Base-by-base conservation (phyloP, 441 rosid species). In the Sinapis alba region DNA sequence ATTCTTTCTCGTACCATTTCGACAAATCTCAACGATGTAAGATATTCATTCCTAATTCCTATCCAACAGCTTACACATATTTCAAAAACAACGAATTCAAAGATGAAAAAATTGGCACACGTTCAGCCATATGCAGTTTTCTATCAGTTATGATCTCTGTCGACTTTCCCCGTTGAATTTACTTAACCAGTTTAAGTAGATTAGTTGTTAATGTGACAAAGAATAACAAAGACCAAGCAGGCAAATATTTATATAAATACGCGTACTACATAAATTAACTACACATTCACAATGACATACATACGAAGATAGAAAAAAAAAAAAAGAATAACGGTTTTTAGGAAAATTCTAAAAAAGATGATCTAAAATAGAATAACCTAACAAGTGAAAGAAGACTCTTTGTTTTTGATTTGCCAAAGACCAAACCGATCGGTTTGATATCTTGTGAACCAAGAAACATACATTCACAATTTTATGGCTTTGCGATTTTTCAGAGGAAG, bases 401-500 rank as follows among this genome's bases (percentile, higher is more conserved):
- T 16, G 11, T 7, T 50, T 5, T 50, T 7, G 56, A 50, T 50
- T 50, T 50, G 23, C 56, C 3, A 50, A 50, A 50, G 56, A 21
- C 19, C 23, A 50, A 3, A 50, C 21, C 1, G 23, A 18, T 43
- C 50, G n/a, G n/a, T n/a, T n/a, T n/a, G n/a, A n/a, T n/a, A n/a
- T 34, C 41, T 50, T 7, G 57, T 18, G 23, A 23, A 19, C 57
- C 20, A 50, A 50, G 23, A 50, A 50, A 50, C 1, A 50, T 16
- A 12, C 57, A 50, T 50, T 50, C 54, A 50, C 54, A 50, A 18
- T 50, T 50, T 50, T 50, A 50, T 21, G 54, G 10, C 7, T 50
- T 50, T 15, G 10, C 20, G 18, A 1, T 47, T 50, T 18, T 50
- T 16, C 4, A 50, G 57, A 93, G 89, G 91, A 93, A 93, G 86